Base-by-base conservation (phyloP, 805 yeast species). In the Debaryomyces tyrocola region DNA sequence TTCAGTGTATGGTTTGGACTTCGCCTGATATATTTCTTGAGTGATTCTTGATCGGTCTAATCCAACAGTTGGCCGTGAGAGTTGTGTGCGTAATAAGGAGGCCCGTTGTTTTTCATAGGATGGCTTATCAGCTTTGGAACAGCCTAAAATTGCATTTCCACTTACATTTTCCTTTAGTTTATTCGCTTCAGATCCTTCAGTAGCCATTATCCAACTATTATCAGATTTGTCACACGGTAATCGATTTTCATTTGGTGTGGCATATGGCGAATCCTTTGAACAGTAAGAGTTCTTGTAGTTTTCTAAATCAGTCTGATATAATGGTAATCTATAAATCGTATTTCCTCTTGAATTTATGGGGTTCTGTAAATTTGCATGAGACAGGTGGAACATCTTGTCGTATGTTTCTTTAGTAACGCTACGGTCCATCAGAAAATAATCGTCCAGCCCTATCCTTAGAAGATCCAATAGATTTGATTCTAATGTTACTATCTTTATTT, bases 1-100 rank as follows among this genome's bases (percentile, higher is more conserved):
- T 1, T 55, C 41, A 6, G 53, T 51, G 40, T 40, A 48, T 35
- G 12, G 50, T 6, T 44, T 47, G 12, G 37, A 34, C 28, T 20
- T 40, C 7, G 44, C 36, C n/a, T 21, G 20, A 11, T 33, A 34
- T n/a, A 33, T 47, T 17, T 36, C 17, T 10, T 20, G 33, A 35
- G 41, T 45, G 7, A 41, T 28, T 11, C 18, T 41, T 14, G 28
- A 4, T 21, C 45, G 27, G 8, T 41, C 11, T 24, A 24, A 3
- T 24, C 10, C 27, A 11, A n/a, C 34, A 31, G 7, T 14, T 12
- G 14, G 11, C 17, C 34, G 14, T 31, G 7, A 14, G 4, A 6
- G 34, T 3, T 14, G 14, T 3, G 7, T 31, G 14, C 7, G 6
- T 31, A 31, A 8, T 6, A 31, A 11, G 2, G 14, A 6, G 11